Conservation (phyloP, 2,329 filamentous ascomycete genomes). For the Trichophyton benhamiae region DNA sequence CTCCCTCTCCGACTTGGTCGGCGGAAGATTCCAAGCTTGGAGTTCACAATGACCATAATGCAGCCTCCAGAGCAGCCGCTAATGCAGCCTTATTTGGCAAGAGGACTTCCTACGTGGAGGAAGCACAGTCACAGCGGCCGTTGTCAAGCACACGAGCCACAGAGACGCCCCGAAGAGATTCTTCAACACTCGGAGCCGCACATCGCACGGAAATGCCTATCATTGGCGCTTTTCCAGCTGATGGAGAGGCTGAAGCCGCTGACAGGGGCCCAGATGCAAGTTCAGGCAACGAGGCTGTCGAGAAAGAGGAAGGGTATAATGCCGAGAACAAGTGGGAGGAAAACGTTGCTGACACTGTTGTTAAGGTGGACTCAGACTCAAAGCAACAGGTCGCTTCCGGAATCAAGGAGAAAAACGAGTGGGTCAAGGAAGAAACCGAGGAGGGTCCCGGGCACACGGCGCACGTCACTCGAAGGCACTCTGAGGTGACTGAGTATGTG, state of each 20-base stretch:
- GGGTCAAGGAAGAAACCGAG: conserved; percentile 1
- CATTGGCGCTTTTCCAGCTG: neutral
- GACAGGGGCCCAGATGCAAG: neutral
- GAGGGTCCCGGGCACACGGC: neutral
- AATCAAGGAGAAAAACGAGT: neutral
- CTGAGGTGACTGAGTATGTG: neutral
- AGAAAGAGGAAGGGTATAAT: neutral
- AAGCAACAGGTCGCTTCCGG: neutral
- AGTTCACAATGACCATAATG: neutral
- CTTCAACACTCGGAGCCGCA: neutral
- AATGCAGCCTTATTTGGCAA: neutral
- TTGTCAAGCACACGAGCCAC: neutral
- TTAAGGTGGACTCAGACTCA: neutral
- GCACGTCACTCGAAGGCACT: neutral
- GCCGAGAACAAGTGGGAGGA: neutral
- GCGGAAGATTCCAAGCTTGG: neutral
- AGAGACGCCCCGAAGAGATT: neutral
- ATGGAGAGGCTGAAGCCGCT: neutral
- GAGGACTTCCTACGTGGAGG: neutral
- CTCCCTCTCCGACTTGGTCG: neutral
- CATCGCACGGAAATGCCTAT: neutral
- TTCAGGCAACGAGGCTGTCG: neutral
- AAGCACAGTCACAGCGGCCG: neutral
- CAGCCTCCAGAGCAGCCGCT: neutral
- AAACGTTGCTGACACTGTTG: neutral